Conservation (phyloP, 2,329 filamentous ascomycete genomes). For the Aspergillaceae sp. region DNA sequence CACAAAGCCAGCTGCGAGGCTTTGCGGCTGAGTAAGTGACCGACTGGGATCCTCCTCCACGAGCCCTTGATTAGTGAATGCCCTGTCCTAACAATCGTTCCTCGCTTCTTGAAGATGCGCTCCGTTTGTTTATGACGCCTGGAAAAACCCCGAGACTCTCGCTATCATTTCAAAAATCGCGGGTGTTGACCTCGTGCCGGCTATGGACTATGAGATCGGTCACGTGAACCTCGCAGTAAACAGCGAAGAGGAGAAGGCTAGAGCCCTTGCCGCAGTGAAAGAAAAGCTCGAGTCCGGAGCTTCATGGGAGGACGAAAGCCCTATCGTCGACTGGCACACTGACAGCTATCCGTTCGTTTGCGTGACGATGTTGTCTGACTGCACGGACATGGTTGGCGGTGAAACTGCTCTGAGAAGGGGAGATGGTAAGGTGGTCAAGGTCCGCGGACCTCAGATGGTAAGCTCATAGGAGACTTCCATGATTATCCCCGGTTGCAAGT, state of each 20-base stretch:
- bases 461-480: constrained; percentile 11
- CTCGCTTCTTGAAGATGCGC: constrained; percentile 41
- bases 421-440: constrained; percentile 48
- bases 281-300: constrained; percentile 37
- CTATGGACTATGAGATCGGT: constrained; percentile 49
- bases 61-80: not conserved
- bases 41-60: no score
- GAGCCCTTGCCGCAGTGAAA: constrained; percentile 34
- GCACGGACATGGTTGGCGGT: constrained; percentile 54
- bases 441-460: constrained; percentile 54
- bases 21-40: constrained; percentile 48
- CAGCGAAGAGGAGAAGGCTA: constrained; percentile 39
- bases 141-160: constrained; percentile 47
- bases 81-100: not conserved
- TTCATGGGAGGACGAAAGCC: constrained; percentile 41
- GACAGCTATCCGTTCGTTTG: constrained; percentile 63
- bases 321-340: constrained; percentile 55
- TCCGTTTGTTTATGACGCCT: constrained; percentile 56
- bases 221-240: constrained; percentile 49
- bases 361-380: constrained; percentile 59
- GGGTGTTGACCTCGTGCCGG: constrained; percentile 47
- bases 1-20: constrained; percentile 47
- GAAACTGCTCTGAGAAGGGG: constrained; percentile 54
- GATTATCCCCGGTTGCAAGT: not conserved
- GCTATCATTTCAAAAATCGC: constrained; percentile 45